Conservation (phyloP, 306 rosid genomes). For the Lathyrus aphaca region DNA sequence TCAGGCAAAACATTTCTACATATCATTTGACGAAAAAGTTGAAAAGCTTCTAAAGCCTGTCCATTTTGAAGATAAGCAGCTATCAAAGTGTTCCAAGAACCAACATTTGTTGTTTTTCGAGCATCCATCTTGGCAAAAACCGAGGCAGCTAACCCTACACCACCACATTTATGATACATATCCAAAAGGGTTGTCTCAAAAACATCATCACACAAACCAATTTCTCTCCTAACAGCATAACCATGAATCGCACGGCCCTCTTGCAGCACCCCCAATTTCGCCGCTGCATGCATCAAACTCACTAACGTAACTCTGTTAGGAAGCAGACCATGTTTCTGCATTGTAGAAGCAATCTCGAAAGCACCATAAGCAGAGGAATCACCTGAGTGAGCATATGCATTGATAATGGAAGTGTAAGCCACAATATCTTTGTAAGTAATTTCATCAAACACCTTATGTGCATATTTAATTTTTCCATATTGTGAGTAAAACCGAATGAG, state of each 20-base stretch:
- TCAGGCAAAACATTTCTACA: slow-evolving; percentile 47
- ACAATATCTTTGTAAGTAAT: slow-evolving; percentile 53
- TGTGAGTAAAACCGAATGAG: slow-evolving; percentile 39
- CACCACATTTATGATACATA: slow-evolving; percentile 58
- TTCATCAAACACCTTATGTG: slow-evolving; percentile 56
- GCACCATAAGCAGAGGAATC: slow-evolving; percentile 36
- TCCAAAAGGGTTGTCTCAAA: slow-evolving; percentile 56
- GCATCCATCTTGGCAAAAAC: slow-evolving; percentile 48
- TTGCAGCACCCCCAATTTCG: slow-evolving; percentile 33
- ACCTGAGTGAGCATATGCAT: slow-evolving; percentile 50
- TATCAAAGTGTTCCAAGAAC: slow-evolving; percentile 55
- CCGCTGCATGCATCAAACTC: slow-evolving; percentile 50
- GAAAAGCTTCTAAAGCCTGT: slow-evolving; percentile 45
- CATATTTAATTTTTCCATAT: slow-evolving; percentile 41
- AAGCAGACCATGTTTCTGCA: slow-evolving; percentile 45
- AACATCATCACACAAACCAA: slow-evolving; percentile 53
- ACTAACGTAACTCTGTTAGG: slow-evolving; percentile 58
- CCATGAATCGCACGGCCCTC: slow-evolving; percentile 55
- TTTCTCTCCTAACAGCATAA: slow-evolving; percentile 51
- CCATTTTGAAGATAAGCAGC: slow-evolving; percentile 43
- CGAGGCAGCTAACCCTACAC: slow-evolving; percentile 40
- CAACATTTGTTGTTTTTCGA: slow-evolving; percentile 26
- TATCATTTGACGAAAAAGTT: slow-evolving; percentile 44
- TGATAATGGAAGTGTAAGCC: slow-evolving; percentile 51
- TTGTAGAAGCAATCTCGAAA: slow-evolving; percentile 38